A percentile compares a stretch with the other conserved stretches of the same genome.
phyloP scores from a whole-genome alignment of 306 rosid species.

The Albizia julibrissin region DNA sequence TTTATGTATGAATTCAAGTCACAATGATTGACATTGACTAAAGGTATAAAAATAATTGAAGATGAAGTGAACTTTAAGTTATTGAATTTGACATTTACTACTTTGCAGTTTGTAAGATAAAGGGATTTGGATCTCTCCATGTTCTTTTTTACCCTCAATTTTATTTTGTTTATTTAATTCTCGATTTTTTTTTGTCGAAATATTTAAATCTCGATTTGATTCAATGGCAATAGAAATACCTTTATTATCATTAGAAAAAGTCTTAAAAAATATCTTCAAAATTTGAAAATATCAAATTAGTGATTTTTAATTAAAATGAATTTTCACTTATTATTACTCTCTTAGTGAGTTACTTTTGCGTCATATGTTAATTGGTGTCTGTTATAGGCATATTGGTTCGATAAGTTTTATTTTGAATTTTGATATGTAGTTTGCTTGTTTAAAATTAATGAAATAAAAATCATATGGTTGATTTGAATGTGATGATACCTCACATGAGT shows the following conservation, averaged over 20 bases:
- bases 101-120: neutral
- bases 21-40: neutral
- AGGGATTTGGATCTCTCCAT: neutral
- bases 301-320: too few species aligned
- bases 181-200: too few species aligned
- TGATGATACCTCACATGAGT: neutral
- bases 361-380: neutral
- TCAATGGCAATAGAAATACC: too few species aligned
- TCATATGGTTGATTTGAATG: neutral
- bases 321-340: neutral
- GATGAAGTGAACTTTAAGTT: neutral
- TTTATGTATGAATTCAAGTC: neutral
- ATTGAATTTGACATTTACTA: neutral
- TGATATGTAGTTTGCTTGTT: neutral
- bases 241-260: too few species aligned
- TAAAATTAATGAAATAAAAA: neutral
- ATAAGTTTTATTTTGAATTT: neutral
- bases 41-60: constrained; percentile 3
- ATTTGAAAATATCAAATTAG: too few species aligned
- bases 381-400: neutral
- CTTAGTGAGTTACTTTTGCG: neutral
- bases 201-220: too few species aligned
- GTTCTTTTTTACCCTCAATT: neutral
- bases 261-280: too few species aligned
- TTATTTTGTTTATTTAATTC: neutral